Base-by-base conservation (phyloP, 1,284 basidiomycete genomes). In the Megacollybia platyphylla region DNA sequence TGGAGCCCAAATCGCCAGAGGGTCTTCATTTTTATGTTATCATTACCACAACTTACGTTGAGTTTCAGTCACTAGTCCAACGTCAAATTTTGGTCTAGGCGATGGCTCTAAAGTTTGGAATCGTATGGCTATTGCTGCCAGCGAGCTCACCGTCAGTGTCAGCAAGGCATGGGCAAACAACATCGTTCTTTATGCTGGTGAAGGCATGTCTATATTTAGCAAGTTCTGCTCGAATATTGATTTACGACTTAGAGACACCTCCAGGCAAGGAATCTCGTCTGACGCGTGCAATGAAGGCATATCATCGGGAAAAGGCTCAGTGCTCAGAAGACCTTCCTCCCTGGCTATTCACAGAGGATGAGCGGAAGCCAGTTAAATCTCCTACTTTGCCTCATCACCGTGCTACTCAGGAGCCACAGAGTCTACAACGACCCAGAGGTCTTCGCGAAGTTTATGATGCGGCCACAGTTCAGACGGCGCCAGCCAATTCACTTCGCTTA, bases 251-350 rank as follows among this genome's bases (percentile, higher is more conserved):
- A 76, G 76, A 65, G 39, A 76, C 72, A 10, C 71, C 72, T 5
- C 61, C 65, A n/a, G 75, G 74, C 24, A 61, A 68, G 40, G 79
- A 82, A 47, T 76, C 73, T 4, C 71, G 72, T 34, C 64, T 83
- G 27, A 72, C 70, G 4, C 67, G 68, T n/a, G 75, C 73, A 2
- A 70, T 83, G 71, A 79, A 79, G 54, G 70, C 73, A 1, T 82
- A 81, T 53, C 71, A 82, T 51, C 63, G 79, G 34, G 67, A 67
- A 29, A 76, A 78, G 54, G 78, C 77, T 10, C 66, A 64, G 28
- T 61, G 68, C 36, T 70, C 70, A 5, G 54, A 67, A 15, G 78
- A 82, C 51, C 66, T 84, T n/a, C 79, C 80, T 8, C 60, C 64
- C 5, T 83, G 79, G 79, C 64, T 84, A 7, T 82, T 83, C 49